phyloP scores from a whole-genome alignment of 768 basidiomycete species.

The Rhodotorula taiwanensis region DNA sequence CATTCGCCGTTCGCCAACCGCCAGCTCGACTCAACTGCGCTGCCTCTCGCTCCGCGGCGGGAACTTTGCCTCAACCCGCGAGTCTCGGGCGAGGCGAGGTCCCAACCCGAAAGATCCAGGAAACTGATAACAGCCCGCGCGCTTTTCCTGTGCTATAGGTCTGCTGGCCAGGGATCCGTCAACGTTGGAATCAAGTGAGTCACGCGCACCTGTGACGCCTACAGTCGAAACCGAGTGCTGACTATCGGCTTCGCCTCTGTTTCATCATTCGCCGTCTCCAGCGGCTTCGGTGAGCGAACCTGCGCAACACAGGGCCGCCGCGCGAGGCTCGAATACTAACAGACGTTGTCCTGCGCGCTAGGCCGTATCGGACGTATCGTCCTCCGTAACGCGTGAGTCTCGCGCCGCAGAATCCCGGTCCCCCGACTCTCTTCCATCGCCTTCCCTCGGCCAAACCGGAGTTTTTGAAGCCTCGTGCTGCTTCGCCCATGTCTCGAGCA shows the following conservation, averaged over 20 bases:
- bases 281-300: conserved; percentile 58
- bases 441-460: conserved; percentile 52
- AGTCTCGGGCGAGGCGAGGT: no score
- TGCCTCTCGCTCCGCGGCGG: no score
- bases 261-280: conserved; percentile 4
- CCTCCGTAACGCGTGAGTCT: conserved; percentile 67
- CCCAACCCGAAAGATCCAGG: neutral
- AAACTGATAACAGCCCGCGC: neutral
- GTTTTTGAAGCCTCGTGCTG: no score
- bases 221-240: neutral
- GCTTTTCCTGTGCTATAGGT: conserved; percentile 1
- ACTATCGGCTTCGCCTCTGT: conserved; percentile 1
- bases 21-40: no score
- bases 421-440: conserved; percentile 57
- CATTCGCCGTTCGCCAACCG: no score
- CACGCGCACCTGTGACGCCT: neutral
- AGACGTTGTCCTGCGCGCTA: conserved; percentile 41
- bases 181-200: conserved; percentile 80
- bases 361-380: conserved; percentile 99
- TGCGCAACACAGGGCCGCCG: no score
- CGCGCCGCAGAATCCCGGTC: no score
- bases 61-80: neutral
- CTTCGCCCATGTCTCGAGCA: no score
- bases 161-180: conserved; percentile 48
- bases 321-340: no score